These are phyloP conservation scores for Claviceps pazoutovae DNA, from an alignment of 2,329 filamentous ascomycete species.

Conservation along the genomic window DNA sequence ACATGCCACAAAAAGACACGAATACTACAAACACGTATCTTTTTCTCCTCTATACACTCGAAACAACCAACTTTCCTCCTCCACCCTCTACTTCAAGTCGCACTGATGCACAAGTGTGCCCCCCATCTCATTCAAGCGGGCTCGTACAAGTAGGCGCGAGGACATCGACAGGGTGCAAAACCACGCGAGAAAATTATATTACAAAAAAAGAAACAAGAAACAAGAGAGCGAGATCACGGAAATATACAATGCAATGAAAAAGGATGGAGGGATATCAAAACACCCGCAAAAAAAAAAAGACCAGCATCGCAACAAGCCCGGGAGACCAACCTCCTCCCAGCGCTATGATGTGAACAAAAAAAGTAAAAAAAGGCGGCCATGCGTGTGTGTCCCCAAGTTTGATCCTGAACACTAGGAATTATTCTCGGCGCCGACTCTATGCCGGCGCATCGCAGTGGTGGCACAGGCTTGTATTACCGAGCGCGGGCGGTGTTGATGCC, in stretches of 20 bases:
- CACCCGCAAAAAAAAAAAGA: neutral
- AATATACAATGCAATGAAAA: neutral
- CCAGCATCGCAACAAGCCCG: neutral
- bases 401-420: neutral
- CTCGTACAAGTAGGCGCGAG: too few species aligned
- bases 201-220: neutral
- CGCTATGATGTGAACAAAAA: neutral
- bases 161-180: too few species aligned
- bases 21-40: neutral
- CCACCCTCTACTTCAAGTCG: neutral
- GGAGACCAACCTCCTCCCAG: neutral
- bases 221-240: neutral
- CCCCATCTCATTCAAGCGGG: neutral
- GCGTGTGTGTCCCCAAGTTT: neutral
- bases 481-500: neutral
- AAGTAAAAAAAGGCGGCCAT: neutral
- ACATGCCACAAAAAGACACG: neutral
- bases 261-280: conserved; percentile 2
- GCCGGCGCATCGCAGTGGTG: neutral
- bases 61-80: neutral
- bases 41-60: neutral
- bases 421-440: neutral
- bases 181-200: neutral
- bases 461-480: neutral
- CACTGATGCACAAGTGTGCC: neutral